Evolutionary conservation across 2,329 filamentous ascomycete genomes (phyloP).

Genomic region (Stemphylium lycopersici): DNA sequence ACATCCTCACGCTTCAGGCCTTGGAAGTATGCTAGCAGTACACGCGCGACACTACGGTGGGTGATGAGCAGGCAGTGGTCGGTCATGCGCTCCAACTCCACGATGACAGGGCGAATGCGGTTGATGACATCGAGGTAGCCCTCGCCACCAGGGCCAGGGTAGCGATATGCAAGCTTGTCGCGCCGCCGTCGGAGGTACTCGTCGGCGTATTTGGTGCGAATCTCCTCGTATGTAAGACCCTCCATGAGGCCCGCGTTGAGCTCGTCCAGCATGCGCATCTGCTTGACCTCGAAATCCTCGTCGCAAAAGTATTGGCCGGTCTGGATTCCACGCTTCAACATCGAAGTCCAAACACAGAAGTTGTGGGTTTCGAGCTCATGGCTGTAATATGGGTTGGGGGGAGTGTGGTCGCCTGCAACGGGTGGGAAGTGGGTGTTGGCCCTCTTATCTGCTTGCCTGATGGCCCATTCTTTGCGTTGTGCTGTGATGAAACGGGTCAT

Average conservation of each 20-base stretch:
- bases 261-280: constrained; percentile 98
- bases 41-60: constrained; percentile 88
- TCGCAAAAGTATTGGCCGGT: constrained; percentile 92
- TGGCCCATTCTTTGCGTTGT: constrained; percentile 81
- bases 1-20: constrained; percentile 89
- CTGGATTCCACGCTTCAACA: constrained; percentile 88
- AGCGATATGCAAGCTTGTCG: constrained; percentile 95
- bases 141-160: constrained; percentile 93
- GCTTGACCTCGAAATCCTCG: constrained; percentile 91
- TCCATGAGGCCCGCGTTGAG: constrained; percentile 93
- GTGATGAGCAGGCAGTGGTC: constrained; percentile 93
- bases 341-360: constrained; percentile 98
- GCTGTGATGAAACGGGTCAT: constrained; percentile 83
- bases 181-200: constrained; percentile 80
- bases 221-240: constrained; percentile 92
- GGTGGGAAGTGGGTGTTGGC: constrained; percentile 85
- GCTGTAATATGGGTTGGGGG: constrained; percentile 84
- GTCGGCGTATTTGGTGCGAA: constrained; percentile 75
- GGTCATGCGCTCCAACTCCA: constrained; percentile 95
- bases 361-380: constrained; percentile 68
- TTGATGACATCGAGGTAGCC: constrained; percentile 98
- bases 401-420: constrained; percentile 86
- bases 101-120: constrained; percentile 90
- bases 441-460: constrained; percentile 79
- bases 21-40: constrained; percentile 95